Evolutionary conservation across 805 yeast species (phyloP).

Genomic region (Millerago galiae): DNA sequence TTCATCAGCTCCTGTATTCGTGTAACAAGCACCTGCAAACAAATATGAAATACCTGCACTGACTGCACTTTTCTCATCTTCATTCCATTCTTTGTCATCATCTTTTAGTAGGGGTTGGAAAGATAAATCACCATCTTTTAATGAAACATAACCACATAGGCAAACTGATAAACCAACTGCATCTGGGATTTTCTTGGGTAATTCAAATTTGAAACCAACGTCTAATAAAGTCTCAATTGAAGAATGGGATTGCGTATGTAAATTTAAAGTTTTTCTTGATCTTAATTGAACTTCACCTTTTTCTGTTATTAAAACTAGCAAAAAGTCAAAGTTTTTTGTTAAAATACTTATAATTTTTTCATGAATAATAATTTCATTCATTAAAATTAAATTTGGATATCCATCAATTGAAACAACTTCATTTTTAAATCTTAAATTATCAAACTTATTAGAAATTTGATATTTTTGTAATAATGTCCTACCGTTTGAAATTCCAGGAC

Average conservation of each 20-base stretch:
- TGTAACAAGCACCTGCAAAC: slow-evolving; percentile 67
- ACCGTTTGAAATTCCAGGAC: slow-evolving; percentile 16
- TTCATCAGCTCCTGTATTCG: slow-evolving; percentile 64
- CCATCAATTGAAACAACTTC: slow-evolving; percentile 16
- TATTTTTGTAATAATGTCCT: slow-evolving; percentile 18
- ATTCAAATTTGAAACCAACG: slow-evolving; percentile 47
- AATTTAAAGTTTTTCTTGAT: slow-evolving; percentile 29
- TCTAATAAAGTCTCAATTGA: slow-evolving; percentile 40
- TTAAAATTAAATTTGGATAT: slow-evolving; percentile 17
- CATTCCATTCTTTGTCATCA: slow-evolving; percentile 1
- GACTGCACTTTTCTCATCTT: slow-evolving; percentile 23
- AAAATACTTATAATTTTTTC: slow-evolving; percentile 26
- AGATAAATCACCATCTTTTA: slow-evolving; percentile 20
- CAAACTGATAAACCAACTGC: slow-evolving; percentile 45
- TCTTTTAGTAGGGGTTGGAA: slow-evolving; percentile 7
- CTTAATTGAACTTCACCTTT: slow-evolving; percentile 42
- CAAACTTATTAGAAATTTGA: slow-evolving; percentile 19
- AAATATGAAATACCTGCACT: slow-evolving; percentile 58
- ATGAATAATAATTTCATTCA: slow-evolving; percentile 15
- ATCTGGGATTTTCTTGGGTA: slow-evolving; percentile 27
- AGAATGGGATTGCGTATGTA: slow-evolving; percentile 23
- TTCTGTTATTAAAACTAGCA: slow-evolving; percentile 33
- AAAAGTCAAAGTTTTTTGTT: slow-evolving; percentile 33
- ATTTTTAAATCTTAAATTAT: slow-evolving; percentile 16
- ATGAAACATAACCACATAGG: slow-evolving; percentile 33